These are phyloP conservation scores for Eucalyptus sideroxylon DNA, from an alignment of 345 rosid species.

Conservation along the genomic window DNA sequence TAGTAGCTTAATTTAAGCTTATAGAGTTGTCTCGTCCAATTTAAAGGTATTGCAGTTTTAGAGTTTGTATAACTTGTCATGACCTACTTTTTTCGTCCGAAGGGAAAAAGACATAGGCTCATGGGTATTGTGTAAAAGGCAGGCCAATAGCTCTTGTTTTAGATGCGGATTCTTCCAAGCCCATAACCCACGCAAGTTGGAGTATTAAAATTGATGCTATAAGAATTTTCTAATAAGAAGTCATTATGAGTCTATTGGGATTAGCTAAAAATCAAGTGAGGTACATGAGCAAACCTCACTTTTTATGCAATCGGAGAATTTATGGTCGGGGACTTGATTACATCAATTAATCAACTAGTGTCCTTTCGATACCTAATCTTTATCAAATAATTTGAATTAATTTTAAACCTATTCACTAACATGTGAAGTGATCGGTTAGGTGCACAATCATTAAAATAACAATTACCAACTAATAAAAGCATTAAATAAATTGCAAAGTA, in stretches of 20 bases:
- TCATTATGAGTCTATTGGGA: accelerated
- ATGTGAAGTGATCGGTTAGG: accelerated
- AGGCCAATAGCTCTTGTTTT: accelerated
- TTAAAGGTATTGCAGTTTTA: too few relatives aligned
- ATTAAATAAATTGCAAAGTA: too few relatives aligned
- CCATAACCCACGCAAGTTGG: accelerated
- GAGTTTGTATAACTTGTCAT: too few relatives aligned
- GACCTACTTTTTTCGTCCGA: too few relatives aligned
- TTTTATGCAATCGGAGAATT: accelerated
- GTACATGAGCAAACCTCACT: accelerated
- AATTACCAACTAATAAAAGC: accelerated
- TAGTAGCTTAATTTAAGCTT: too few relatives aligned
- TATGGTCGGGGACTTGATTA: accelerated
- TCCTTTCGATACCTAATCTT: accelerated
- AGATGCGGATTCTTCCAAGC: accelerated
- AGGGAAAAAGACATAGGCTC: too few relatives aligned
- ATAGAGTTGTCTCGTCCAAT: too few relatives aligned
- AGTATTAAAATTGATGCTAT: accelerated
- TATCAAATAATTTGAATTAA: accelerated
- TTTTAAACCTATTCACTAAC: too few relatives aligned
- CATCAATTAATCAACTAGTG: too few relatives aligned
- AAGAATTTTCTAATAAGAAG: accelerated
- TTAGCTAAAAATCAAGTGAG: too few relatives aligned
- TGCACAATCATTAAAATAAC: too few relatives aligned
- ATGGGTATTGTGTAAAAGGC: too few relatives aligned